Evolutionary conservation across 2,329 filamentous ascomycete genomes (phyloP), one percentile per base, ranked within the genome.

Genomic region (Mycogone perniciosa): DNA sequence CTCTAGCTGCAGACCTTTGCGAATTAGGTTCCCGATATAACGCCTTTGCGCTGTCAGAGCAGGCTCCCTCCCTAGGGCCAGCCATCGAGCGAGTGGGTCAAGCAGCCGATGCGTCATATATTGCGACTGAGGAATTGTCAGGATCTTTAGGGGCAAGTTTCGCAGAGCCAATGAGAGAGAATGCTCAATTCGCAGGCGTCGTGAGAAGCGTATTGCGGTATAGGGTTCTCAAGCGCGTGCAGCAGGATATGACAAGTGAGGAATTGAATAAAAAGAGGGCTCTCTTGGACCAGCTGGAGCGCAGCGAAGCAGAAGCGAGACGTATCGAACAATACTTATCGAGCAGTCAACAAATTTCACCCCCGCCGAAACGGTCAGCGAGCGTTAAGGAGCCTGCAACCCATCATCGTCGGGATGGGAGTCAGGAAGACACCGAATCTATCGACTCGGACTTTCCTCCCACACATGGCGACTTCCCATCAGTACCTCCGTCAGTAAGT

Each of bases 11-110:
- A 5, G 93, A 99, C 65, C 78, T 97, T 54, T 89, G 90, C 59
- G 93, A 99, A 64, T 77, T 99, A 7, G 93, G 93, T 6, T 93
- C 91, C n/a, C 82, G 90, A 54, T 97, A 93, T 68, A 99, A 99
- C 62, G 93, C 88, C 1, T 99, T 99, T 68, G 95, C 95, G 0
- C 76, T 99, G 1, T 96, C 91, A 0, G 93, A 99, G 67, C 88
- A 90, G 59, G 91, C 89, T 1, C 85, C 87, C 9, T 89, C 89
- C 3, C 83, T 99, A 6, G 89, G 91, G 7, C 85, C 90, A 9
- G 93, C 93, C 1, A 96, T 99, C 57, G 93, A 99, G 69, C 86
- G 91, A 56, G 81, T 95, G 42, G 93, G 93, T 0, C 93, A 99
- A 69, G 93, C 93, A 2, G 89, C 92, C 7, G 93, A 99, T 66